A percentile compares a stretch with the other conserved stretches of the same genome.
phyloP scores from a whole-genome alignment of 169 alveolate genomes.

The Plasmodium gallinaceum region DNA sequence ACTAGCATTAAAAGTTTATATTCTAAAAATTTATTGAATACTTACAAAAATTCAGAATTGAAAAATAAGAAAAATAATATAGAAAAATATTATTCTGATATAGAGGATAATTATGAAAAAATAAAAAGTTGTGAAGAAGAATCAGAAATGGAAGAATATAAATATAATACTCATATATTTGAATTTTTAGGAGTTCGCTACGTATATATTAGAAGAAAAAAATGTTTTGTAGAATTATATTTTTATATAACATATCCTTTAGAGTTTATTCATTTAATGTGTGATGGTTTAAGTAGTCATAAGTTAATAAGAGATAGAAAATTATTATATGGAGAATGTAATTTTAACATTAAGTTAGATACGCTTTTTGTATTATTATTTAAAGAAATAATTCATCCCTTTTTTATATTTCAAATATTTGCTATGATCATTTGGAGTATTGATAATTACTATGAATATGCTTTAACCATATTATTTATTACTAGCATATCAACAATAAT shows the following conservation, averaged over 20 bases:
- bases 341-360: not conserved
- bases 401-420: slow-evolving; percentile 4
- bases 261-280: not conserved
- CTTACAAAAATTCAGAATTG: too few relatives aligned
- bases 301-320: not conserved
- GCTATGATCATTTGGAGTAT: slow-evolving; percentile 3
- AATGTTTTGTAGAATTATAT: not conserved
- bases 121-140: not conserved
- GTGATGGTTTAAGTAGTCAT: not conserved
- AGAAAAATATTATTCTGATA: too few relatives aligned
- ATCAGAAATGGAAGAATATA: not conserved
- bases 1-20: too few relatives aligned
- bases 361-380: not conserved
- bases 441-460: not conserved
- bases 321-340: slow-evolving; percentile 2
- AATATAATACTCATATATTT: not conserved
- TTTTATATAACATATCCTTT: not conserved
- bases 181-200: slow-evolving; percentile 5
- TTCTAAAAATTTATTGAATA: too few relatives aligned
- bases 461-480: not conserved
- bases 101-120: too few relatives aligned
- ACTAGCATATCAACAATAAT: not conserved
- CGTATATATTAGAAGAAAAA: not conserved
- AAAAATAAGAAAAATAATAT: too few relatives aligned
- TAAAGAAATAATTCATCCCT: not conserved